phyloP scores from a whole-genome alignment of 2,329 filamentous ascomycete species.

The Niveomyces coronatus region DNA sequence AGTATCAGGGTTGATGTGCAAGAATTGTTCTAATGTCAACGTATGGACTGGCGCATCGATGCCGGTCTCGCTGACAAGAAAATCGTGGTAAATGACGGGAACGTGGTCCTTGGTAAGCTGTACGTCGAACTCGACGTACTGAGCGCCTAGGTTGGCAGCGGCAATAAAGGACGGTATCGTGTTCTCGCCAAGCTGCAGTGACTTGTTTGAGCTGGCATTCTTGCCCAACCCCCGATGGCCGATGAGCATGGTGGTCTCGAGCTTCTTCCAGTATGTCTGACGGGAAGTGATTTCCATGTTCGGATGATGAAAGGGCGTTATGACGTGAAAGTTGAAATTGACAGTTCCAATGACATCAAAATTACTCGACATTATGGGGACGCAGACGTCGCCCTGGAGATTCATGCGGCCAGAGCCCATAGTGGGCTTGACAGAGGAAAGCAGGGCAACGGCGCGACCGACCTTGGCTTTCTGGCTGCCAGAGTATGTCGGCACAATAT shows the following conservation, averaged over 20 bases:
- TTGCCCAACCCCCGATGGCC: conserved; percentile 74
- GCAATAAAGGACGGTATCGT: conserved; percentile 94
- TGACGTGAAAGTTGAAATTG: conserved; percentile 93
- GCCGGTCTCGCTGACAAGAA: conserved; percentile 92
- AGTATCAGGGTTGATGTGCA: conserved; percentile 66
- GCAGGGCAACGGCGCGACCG: conserved; percentile 76
- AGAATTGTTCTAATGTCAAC: conserved; percentile 87
- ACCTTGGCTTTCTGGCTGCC: conserved; percentile 82
- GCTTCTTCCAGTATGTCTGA: conserved; percentile 93
- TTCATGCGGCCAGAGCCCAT: conserved; percentile 83
- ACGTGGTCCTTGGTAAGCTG: conserved; percentile 98
- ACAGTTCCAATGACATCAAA: conserved; percentile 89
- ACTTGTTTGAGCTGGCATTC: conserved; percentile 73
- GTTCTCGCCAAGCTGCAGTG: conserved; percentile 91
- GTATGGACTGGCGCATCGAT: conserved; percentile 96
- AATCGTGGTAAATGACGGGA: conserved; percentile 97
- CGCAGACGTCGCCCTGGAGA: conserved; percentile 81
- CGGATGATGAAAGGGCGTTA: conserved; percentile 87
- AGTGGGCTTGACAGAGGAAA: conserved; percentile 75
- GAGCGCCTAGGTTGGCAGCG: conserved; percentile 80
- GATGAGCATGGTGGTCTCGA: conserved; percentile 76
- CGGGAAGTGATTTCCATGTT: conserved; percentile 87
- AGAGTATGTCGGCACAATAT: conserved; percentile 91
- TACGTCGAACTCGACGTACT: conserved; percentile 73
- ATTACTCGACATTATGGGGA: conserved; percentile 77